phyloP scores from a whole-genome alignment of 2,329 filamentous ascomycete species.

The Claviceps quebecensis region DNA sequence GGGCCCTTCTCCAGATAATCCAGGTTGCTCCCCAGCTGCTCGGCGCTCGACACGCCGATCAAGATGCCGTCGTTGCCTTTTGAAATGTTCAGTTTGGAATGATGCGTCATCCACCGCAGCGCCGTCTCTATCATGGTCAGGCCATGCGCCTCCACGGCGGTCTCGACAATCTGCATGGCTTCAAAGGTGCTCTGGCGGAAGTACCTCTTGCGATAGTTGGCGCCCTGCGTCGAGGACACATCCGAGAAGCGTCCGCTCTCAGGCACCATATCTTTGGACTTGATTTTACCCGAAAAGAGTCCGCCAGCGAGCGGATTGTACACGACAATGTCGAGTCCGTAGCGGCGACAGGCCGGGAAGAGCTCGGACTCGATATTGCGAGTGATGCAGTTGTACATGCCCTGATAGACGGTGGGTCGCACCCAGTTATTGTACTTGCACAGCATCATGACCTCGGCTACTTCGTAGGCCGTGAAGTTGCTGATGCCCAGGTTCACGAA shows the following conservation, averaged over 20 bases:
- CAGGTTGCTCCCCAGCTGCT: constrained; percentile 45
- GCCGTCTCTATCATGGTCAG: constrained; percentile 60
- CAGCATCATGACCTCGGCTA: constrained; percentile 69
- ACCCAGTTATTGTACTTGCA: constrained; percentile 74
- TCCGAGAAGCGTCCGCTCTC: constrained; percentile 58
- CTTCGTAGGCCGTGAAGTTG: constrained; percentile 79
- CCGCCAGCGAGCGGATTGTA: constrained; percentile 77
- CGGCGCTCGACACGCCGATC: constrained; percentile 42
- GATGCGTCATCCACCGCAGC: constrained; percentile 59
- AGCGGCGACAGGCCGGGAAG: constrained; percentile 57
- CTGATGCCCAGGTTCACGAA: constrained; percentile 68
- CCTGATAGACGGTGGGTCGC: constrained; percentile 71
- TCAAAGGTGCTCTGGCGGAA: constrained; percentile 52
- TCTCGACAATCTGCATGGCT: constrained; percentile 54
- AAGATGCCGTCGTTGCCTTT: constrained; percentile 44
- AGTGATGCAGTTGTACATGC: constrained; percentile 74
- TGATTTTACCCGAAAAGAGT: constrained; percentile 68
- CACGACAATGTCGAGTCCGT: constrained; percentile 64
- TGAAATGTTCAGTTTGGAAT: constrained; percentile 43
- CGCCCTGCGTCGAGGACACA: constrained; percentile 33
- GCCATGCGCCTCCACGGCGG: constrained; percentile 51
- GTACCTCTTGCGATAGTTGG: constrained; percentile 52
- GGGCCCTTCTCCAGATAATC: constrained; percentile 52
- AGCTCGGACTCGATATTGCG: constrained; percentile 64
- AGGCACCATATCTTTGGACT: constrained; percentile 47